phyloP scores from a whole-genome alignment of 176 grass and related monocot species.

The Olyra latifolia region DNA sequence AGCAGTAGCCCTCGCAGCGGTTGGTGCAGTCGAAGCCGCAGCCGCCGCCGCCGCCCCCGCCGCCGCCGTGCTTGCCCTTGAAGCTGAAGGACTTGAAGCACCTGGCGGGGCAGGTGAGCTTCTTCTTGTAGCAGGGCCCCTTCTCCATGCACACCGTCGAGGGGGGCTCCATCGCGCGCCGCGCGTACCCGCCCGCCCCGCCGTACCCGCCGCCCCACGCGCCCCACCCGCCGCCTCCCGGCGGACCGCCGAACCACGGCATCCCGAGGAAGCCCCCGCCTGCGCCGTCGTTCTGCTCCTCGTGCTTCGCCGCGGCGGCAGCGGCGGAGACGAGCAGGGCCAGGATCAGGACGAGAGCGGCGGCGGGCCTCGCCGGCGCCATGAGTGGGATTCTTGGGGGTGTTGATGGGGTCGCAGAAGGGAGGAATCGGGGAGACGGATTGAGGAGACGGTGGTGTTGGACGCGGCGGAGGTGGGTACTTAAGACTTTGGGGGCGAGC shows the following conservation, averaged over 20 bases:
- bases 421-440: background rate
- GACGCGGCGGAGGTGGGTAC: background rate
- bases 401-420: too few relatives aligned
- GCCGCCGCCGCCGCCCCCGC: slow-evolving; percentile 50
- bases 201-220: slow-evolving; percentile 30
- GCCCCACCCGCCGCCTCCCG: background rate
- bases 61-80: slow-evolving; percentile 36
- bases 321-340: background rate
- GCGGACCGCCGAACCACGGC: slow-evolving; percentile 27
- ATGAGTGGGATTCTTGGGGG: background rate
- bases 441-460: background rate
- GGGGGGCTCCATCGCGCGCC: slow-evolving; percentile 39
- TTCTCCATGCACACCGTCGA: slow-evolving; percentile 51
- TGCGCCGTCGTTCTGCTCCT: background rate
- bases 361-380: background rate
- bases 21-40: slow-evolving; percentile 69
- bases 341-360: background rate
- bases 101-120: slow-evolving; percentile 45
- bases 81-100: slow-evolving; percentile 66
- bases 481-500: background rate
- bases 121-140: slow-evolving; percentile 55
- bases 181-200: slow-evolving; percentile 31
- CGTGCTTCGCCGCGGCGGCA: background rate
- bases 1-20: slow-evolving; percentile 56
- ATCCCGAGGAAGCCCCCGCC: slow-evolving; percentile 3